Conservation (phyloP, 208 protist species). For the Phytomonas sp. region DNA sequence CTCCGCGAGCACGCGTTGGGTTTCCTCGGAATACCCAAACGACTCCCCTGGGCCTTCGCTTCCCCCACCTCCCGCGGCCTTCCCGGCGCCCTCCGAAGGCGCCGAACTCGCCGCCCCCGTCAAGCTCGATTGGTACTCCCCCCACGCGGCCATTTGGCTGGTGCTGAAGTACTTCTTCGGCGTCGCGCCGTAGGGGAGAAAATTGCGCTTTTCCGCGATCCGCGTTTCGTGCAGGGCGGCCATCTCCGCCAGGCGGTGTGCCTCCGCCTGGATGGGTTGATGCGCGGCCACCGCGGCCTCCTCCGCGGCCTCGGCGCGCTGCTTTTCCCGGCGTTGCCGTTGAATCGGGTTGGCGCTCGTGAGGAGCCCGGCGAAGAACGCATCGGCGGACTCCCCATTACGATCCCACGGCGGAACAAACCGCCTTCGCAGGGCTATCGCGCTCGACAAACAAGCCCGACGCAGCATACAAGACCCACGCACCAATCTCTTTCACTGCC, state of each 20-base stretch:
- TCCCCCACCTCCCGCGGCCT: neutral
- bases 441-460: neutral
- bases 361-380: slow-evolving; percentile 70
- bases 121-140: slow-evolving; percentile 48
- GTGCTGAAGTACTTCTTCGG: slow-evolving; percentile 51
- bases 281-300: slow-evolving; percentile 21
- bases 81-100: neutral
- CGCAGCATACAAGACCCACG: neutral
- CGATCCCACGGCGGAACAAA: slow-evolving; percentile 84
- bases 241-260: slow-evolving; percentile 34
- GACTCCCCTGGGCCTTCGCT: neutral
- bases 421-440: slow-evolving; percentile 18
- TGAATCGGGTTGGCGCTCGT: slow-evolving; percentile 62
- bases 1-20: slow-evolving; percentile 27
- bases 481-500: slow-evolving; percentile 2
- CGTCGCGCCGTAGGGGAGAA: slow-evolving; percentile 69
- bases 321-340: slow-evolving; percentile 19
- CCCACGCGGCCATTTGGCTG: slow-evolving; percentile 69
- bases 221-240: slow-evolving; percentile 37
- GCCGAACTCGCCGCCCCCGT: neutral
- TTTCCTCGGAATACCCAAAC: slow-evolving; percentile 30
- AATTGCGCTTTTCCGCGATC: slow-evolving; percentile 36
- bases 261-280: slow-evolving; percentile 29
- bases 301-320: slow-evolving; percentile 22
- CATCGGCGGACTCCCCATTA: slow-evolving; percentile 70